Evolutionary conservation across 176 grass and related monocot genomes (phyloP), one percentile per base, ranked within the genome.

Genomic region (Hordeum marinum): DNA sequence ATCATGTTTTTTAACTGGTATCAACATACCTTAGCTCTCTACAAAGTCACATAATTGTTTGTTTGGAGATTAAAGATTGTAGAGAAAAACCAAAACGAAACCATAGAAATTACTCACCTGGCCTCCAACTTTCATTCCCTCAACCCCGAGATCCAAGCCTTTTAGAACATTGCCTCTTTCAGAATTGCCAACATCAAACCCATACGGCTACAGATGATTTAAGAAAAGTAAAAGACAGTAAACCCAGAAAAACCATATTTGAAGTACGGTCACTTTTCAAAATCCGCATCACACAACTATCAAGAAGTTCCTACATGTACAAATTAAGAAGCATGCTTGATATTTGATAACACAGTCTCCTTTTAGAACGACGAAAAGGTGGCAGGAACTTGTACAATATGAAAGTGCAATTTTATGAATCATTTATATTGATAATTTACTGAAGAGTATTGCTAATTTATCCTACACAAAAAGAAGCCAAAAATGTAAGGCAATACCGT

Each of bases 61-160:
- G 79, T 45, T 68, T 68, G 11, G 59, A 9, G 35, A 66, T 11
- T 80, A 80, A 35, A 40, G 0, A 50, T 65, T 68, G 78, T 31
- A 65, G 5, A 79, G 23, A 43, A 31, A 58, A 86, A 79, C 35
- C 6, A 86, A 72, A 84, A 75, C 0, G 31, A 83, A 85, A 26
- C 6, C 45, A 41, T 61, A 23, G 26, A 4, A 41, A 60, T 68
- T 21, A 74, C 59, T 75, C 14, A 99, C 96, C 93, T 99, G 96
- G 20, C 96, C 96, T n/a, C 96, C 96, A 15, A 88, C 88, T 89
- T 93, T 90, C 96, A 99, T 99, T 84, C 93, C 96, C 77, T 99
- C 91, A 26, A 98, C 93, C 79, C 96, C 96, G 88, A 99, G 90
- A 88, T 99, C 93, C 62, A 96, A 85, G 79, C 96, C 96, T 94